Conservation (phyloP, 1,284 basidiomycete genomes). For the Ceratobasidium sp. region DNA sequence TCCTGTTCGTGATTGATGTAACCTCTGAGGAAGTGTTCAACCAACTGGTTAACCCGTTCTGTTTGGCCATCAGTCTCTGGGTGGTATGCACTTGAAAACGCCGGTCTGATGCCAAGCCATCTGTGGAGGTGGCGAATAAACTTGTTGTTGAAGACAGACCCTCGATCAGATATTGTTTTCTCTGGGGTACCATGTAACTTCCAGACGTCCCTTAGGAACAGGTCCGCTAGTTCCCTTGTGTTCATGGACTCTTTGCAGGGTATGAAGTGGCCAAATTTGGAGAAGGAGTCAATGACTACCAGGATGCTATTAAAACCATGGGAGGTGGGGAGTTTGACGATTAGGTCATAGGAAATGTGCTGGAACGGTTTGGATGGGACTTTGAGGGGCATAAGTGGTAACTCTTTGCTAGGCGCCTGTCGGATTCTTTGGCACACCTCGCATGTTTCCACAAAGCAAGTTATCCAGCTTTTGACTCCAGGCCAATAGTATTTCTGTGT, state of each 20-base stretch:
- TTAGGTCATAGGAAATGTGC: constrained; percentile 60
- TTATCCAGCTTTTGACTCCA: constrained; percentile 51
- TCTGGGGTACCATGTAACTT: constrained; percentile 45
- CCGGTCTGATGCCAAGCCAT: constrained; percentile 41
- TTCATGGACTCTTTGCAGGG: constrained; percentile 47
- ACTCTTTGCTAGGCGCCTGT: constrained; percentile 56
- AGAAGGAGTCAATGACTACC: constrained; percentile 57
- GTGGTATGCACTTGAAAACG: constrained; percentile 50
- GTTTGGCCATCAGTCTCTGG: constrained; percentile 54
- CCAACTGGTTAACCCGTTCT: constrained; percentile 51
- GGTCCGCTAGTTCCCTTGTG: constrained; percentile 30
- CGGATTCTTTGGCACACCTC: constrained; percentile 51
- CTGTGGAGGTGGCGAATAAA: constrained; percentile 46
- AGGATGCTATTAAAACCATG: constrained; percentile 55
- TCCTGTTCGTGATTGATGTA: constrained; percentile 45
- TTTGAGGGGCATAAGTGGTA: constrained; percentile 53
- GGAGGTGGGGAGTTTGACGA: constrained; percentile 56
- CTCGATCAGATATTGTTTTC: constrained; percentile 49
- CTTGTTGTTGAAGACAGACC: constrained; percentile 48
- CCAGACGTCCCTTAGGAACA: constrained; percentile 6
- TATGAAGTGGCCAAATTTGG: constrained; percentile 57
- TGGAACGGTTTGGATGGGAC: constrained; percentile 55
- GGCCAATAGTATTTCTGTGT: constrained; percentile 51
- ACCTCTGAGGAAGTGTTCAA: constrained; percentile 48
- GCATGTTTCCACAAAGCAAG: constrained; percentile 54